These are phyloP conservation scores for Acacia pycnantha DNA, from an alignment of 331 rosid genomes.

Conservation along the genomic window DNA sequence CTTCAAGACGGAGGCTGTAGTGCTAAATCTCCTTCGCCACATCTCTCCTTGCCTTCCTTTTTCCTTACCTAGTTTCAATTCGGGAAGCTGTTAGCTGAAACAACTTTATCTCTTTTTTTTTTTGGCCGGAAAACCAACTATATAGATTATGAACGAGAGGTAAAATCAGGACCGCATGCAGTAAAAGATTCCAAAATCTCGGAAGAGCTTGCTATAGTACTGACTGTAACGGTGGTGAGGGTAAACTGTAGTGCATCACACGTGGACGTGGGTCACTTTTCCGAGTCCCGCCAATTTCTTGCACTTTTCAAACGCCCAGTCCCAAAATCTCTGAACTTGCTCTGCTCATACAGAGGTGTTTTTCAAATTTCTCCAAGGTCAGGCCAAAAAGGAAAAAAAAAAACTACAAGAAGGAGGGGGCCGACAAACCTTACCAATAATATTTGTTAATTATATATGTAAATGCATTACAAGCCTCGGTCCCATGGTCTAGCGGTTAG, in stretches of 20 bases:
- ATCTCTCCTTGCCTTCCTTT: slow-evolving; percentile 25
- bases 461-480: fast-evolving
- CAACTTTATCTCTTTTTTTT: not conserved
- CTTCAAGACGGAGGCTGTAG: slow-evolving; percentile 35
- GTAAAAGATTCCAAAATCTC: not conserved
- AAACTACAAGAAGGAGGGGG: not conserved
- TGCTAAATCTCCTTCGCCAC: slow-evolving; percentile 77
- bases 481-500: not conserved
- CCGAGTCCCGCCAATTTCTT: slow-evolving; percentile 8
- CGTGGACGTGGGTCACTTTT: not conserved
- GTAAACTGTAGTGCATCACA: not conserved
- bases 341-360: not conserved
- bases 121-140: too few relatives aligned
- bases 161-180: not conserved
- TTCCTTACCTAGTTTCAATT: not conserved
- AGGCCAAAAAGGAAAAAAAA: too few relatives aligned
- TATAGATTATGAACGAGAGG: not conserved
- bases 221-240: not conserved
- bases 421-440: too few relatives aligned
- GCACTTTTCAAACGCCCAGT: not conserved
- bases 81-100: not conserved
- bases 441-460: not conserved
- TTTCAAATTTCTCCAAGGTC: not conserved
- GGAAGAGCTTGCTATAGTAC: not conserved
- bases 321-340: not conserved